Evolutionary conservation across 2,329 filamentous ascomycete genomes (phyloP).

Genomic region (Celoporthe dispersa): DNA sequence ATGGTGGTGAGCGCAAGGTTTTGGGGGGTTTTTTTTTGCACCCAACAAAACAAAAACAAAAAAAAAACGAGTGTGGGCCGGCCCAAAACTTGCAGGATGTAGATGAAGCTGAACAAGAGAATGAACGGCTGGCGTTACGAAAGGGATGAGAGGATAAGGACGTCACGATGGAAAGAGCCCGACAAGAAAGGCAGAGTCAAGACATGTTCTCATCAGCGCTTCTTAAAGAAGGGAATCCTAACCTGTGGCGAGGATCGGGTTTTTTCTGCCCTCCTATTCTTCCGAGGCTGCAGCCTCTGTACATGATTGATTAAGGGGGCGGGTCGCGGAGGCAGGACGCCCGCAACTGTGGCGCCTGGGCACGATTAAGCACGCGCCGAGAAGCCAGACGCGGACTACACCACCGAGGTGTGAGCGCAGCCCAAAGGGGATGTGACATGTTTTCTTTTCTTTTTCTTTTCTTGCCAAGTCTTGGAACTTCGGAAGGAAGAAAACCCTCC

Average conservation of each 20-base stretch:
- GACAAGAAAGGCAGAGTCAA: background rate
- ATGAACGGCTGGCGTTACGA: constrained; percentile 14
- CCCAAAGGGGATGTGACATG: background rate
- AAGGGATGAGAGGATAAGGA: background rate
- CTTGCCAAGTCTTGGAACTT: background rate
- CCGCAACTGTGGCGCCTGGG: background rate
- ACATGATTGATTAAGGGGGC: constrained; percentile 14
- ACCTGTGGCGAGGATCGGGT: background rate
- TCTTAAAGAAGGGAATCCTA: background rate
- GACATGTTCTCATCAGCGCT: background rate
- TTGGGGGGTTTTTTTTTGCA: no score
- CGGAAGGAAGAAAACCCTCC: background rate
- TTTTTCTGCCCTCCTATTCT: background rate
- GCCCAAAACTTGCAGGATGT: constrained; percentile 8
- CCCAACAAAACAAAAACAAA: no score
- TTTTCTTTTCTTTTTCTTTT: no score
- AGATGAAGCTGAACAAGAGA: background rate
- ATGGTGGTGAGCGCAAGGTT: background rate
- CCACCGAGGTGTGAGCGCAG: background rate
- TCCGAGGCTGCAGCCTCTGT: background rate
- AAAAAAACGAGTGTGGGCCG: constrained; percentile 17
- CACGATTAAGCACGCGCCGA: background rate
- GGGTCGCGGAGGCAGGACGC: background rate
- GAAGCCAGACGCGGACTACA: background rate
- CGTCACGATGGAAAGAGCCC: background rate